Conservation (phyloP, 371 early-diverging fungal genomes). For the Mortierella sp. region DNA sequence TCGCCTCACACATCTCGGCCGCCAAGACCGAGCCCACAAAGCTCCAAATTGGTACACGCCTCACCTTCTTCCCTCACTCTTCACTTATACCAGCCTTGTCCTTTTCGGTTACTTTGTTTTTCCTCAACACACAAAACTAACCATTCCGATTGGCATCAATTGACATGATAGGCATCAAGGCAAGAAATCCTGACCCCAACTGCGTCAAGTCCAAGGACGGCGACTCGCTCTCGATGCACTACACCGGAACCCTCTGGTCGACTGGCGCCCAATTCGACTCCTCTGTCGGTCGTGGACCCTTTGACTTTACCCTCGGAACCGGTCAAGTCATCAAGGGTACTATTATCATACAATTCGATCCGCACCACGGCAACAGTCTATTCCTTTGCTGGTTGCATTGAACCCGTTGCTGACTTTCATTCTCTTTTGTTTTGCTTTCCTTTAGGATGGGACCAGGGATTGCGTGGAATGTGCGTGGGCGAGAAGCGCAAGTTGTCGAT, state of each 20-base stretch:
- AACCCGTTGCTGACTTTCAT: background rate
- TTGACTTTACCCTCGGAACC: slow-evolving; percentile 67
- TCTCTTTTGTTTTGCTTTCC: background rate
- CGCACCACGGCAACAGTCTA: no score
- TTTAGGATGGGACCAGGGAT: slow-evolving; percentile 72
- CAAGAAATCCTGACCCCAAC: slow-evolving; percentile 58
- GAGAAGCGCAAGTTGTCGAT: slow-evolving; percentile 74
- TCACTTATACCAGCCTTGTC: background rate
- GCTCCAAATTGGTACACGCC: slow-evolving; percentile 62
- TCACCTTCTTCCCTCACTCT: background rate
- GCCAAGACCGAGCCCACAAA: slow-evolving; percentile 50
- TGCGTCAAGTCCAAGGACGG: slow-evolving; percentile 53
- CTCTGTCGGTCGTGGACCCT: slow-evolving; percentile 65
- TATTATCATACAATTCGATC: no score
- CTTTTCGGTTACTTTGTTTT: background rate
- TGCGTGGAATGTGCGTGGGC: slow-evolving; percentile 77
- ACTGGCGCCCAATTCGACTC: slow-evolving; percentile 68
- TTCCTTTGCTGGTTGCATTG: background rate
- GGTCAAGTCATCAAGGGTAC: slow-evolving; percentile 58
- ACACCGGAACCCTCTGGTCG: slow-evolving; percentile 62
- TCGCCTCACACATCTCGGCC: slow-evolving; percentile 35
- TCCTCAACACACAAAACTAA: background rate
- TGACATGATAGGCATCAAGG: slow-evolving; percentile 39
- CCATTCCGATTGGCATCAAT: background rate
- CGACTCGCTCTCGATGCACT: slow-evolving; percentile 66